Base-by-base conservation (phyloP, 2,329 filamentous ascomycete species). In the Myriosclerotinia curreyana region DNA sequence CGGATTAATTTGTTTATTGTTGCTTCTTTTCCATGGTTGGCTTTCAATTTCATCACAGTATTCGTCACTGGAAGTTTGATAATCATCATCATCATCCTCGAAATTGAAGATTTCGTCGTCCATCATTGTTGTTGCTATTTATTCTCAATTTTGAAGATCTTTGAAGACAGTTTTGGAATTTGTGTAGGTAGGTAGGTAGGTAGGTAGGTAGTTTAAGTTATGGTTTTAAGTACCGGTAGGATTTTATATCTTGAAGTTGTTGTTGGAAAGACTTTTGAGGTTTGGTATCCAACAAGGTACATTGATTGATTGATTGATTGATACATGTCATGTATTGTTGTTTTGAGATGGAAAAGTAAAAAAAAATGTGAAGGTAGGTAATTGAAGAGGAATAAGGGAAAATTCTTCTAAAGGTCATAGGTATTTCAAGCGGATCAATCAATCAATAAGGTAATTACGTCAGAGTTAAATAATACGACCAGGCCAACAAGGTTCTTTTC, bases 401-500 rank as follows among this genome's bases (percentile, higher is more conserved):
- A n/a, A n/a, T n/a, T n/a, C n/a, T n/a, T n/a, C n/a, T n/a, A n/a
- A n/a, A n/a, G n/a, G n/a, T n/a, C n/a, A n/a, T n/a, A n/a, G n/a
- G n/a, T n/a, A n/a, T 46, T 12, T 28, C 17, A 46, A 8, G 31
- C 12, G n/a, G 42, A 12, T 15, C 11, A 25, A 46, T 36, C n/a
- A n/a, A n/a, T n/a, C n/a, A n/a, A n/a, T n/a, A n/a, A n/a, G n/a
- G n/a, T n/a, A n/a, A n/a, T n/a, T n/a, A 15, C 14, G 42, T 7
- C 17, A 34, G 20, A 11, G 28, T 17, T 3, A 28, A 46, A 58
- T 20, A 31, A 31, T 31, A 31, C 28, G 28, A 6, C 28, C 28
- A 42, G 5, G 20, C 55, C 42, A 58, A 48, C 55, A 48, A 58
- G 55, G 55, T 48, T 48, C 28, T 48, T 58, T 48, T n/a, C 42